Evolutionary conservation across 495 filamentous ascomycete species (phyloP), one percentile per base, ranked within the genome.

Genomic region (Cryomyces antarcticus): DNA sequence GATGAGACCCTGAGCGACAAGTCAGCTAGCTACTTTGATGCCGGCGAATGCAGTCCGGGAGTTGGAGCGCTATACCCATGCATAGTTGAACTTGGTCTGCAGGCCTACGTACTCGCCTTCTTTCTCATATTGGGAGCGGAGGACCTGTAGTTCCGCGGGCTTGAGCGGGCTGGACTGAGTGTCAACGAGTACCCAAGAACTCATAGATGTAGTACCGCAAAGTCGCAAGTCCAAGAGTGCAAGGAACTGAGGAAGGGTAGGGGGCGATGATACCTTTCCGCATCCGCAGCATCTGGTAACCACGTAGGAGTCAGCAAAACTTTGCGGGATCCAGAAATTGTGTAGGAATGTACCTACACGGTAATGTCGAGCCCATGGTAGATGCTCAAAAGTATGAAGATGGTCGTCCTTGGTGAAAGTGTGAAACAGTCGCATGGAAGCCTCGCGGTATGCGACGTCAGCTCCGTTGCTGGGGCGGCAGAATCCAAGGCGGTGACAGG

Each of bases 51-150:
- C 5, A 27, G 10, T 33, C 34, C 33, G 30, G 11, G 30, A 11
- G 28, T 13, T n/a, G 12, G n/a, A 24, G 17, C 17, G 45, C 39
- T 68, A 36, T 67, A 92, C 85, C 89, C 89, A 97, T 54, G 92
- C 88, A 59, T 83, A 96, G 73, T 97, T 97, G 73, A 97, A 97
- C 60, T 95, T 96, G 38, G 89, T 97, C 60, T 97, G 89, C 28
- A 97, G 75, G 38, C 87, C 85, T 11, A 94, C 92, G 62, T 88
- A 93, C 51, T 86, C 79, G 45, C 88, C 89, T 60, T 97, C 89
- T 60, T 88, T 87, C 56, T 95, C 85, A 60, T 87, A 97, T 62
- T 96, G 89, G 42, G 80, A 66, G 43, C 87, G 81, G 17, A 97
- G 68, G 39, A 96, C 88, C 57, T 85, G 73, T 42, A 97, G 77